A percentile compares a stretch with the other conserved stretches of the same genome.
phyloP scores from a whole-genome alignment of 495 filamentous ascomycete species.

The Daldinia caldariorum region DNA sequence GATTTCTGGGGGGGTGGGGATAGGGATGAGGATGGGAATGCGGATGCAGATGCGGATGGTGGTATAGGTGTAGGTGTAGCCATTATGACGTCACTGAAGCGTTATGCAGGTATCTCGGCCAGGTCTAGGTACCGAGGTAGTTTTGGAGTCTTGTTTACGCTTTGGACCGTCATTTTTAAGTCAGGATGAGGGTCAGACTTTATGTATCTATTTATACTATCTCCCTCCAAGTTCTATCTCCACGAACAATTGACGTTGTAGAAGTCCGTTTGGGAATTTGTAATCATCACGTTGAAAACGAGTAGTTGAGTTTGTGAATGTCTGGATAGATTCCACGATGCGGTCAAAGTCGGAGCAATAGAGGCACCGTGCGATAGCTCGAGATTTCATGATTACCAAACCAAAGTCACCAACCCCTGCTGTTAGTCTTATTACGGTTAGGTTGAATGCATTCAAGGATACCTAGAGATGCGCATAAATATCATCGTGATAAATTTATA shows the following conservation, averaged over 20 bases:
- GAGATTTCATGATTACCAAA: not conserved
- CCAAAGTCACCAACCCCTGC: not conserved
- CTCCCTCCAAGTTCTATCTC: not conserved
- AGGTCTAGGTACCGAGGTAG: no score
- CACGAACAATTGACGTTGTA: not conserved
- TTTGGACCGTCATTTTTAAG: not conserved
- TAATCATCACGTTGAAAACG: not conserved
- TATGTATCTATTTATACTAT: constrained; percentile 3
- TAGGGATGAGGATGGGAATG: no score
- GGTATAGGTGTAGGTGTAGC: no score
- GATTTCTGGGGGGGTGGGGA: constrained; percentile 30
- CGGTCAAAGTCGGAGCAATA: constrained; percentile 21
- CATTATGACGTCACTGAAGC: constrained; percentile 12
- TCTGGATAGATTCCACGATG: not conserved
- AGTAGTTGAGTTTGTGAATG: not conserved
- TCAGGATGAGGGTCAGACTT: not conserved
- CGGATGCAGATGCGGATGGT: no score
- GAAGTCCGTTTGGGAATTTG: not conserved
- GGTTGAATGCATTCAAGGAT: not conserved
- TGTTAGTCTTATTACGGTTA: not conserved
- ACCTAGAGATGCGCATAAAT: not conserved
- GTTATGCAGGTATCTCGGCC: no score
- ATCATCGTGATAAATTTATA: not conserved
- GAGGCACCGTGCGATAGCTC: constrained; percentile 3
- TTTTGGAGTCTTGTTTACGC: not conserved